Base-by-base conservation (phyloP, 2,329 filamentous ascomycete species). In the Knoxdaviesia proteae region DNA sequence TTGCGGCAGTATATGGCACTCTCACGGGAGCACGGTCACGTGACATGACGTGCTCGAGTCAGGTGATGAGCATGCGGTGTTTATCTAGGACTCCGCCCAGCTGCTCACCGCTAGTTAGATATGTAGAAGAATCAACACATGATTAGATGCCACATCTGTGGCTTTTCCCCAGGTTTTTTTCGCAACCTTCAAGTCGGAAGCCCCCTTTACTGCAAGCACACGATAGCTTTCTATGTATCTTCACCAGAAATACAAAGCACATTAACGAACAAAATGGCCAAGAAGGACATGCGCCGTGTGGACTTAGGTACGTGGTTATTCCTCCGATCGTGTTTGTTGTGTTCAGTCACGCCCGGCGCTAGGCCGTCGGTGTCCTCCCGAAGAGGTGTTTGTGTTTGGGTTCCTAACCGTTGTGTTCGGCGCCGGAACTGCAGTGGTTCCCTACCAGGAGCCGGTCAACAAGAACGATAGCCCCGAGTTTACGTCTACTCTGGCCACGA, bases 361-460 rank as follows among this genome's bases (percentile, higher is more conserved):
- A 8, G 29, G 32, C 6, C 38, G 5, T 34, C 7, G 32, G 43
- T 32, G 36, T 31, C 43, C 11, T 38, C 8, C 8, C 7, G 32
- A 29, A 44, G 32, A 11, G 4, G 36, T 34, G 6, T 31, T 34
- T 6, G 31, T 10, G n/a, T 20, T 20, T 20, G 20, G 3, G 2
- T 20, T 20, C 20, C 20, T 20, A 20, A 20, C 20, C 20, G 20
- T 20, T 2, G 20, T 20, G 20, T 20, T 20, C 20, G 20, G 20
- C 20, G 20, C 20, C 20, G 20, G 20, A 20, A 20, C 29, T 36
- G 32, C 57, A 94, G 87, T 87, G 56, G 82, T 94, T 52, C 87
- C 87, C 47, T 94, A 90, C 60, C 75, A 84, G 60, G 80, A 80
- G 52, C 84, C 84, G 38, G 65, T 69, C 40, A 65, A 73, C 52